Evolutionary conservation across 306 rosid genomes (phyloP), one percentile per base, ranked within the genome.

Genomic region (Medicago lupulina): DNA sequence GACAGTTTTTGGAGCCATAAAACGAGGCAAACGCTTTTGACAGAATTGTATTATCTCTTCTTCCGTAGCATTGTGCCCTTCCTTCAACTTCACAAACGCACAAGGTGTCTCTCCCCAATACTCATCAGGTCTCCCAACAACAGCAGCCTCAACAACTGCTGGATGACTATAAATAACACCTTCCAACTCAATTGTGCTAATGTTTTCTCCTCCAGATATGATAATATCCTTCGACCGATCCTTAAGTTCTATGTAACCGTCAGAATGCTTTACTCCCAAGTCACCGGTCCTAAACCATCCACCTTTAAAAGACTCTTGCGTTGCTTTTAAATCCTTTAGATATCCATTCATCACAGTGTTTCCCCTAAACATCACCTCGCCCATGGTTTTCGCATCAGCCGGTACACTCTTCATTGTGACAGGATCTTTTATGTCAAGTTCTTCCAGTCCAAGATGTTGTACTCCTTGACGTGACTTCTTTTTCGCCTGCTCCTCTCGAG

Each of bases 21-120:
- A 91, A 40, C 38, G 92, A 7, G 98, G 97, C 73, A 94, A 81
- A 9, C 70, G 88, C 25, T 78, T 74, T 73, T 55, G 73, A 69
- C 94, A 92, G 10, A 83, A 92, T 9, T 82, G 74, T 14, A 90
- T 90, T 3, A 94, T 85, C 82, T 91, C 96, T 64, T 86, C 85
- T 43, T 65, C 83, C 16, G 76, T 81, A 3, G 85, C 85, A 66
- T 38, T 82, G 23, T 9, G 47, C 0, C 89, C 96, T 18, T 88
- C 92, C 83, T 91, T 94, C 57, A 94, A 40, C 83, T 87, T 94
- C 76, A 91, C 94, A 74, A 91, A 94, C 17, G 98, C 98, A 79
- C 94, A 91, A 4, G 96, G 91, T 13, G 93, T 88, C 88, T 93
- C 98, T 41, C 98, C 98, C 98, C 96, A 91, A 50, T 81, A 76